Percentiles rank a stretch among this genome's conserved stretches.
Conservation (phyloP, 2,329 filamentous ascomycete genomes). For the Aaosphaeria arxii region DNA sequence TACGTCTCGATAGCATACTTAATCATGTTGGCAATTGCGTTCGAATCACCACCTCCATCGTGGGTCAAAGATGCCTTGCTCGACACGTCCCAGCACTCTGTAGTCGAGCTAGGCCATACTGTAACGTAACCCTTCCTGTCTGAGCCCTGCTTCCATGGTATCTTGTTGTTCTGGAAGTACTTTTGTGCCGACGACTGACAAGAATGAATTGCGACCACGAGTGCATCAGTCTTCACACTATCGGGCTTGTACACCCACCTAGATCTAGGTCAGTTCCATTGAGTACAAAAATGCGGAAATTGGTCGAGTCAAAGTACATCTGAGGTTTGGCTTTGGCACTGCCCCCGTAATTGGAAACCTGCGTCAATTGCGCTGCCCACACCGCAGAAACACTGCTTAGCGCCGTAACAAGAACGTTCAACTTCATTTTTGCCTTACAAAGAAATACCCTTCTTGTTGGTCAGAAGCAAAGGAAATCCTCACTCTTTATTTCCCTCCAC, state of each 20-base stretch:
- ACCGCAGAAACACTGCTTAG: conserved; percentile 9
- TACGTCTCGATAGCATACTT: conserved; percentile 53
- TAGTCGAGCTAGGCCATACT: conserved; percentile 28
- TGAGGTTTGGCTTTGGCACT: conserved; percentile 22
- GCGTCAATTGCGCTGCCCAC: conserved; percentile 23
- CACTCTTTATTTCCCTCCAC: no score
- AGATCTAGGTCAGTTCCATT: neutral
- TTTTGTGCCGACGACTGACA: conserved; percentile 27
- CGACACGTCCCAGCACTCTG: conserved; percentile 58
- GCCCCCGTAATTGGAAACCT: conserved; percentile 23
- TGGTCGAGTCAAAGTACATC: conserved; percentile 14
- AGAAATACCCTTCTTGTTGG: no score
- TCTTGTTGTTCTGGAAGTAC: conserved; percentile 26
- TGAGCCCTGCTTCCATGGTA: conserved; percentile 29
- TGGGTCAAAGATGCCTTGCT: conserved; percentile 53
- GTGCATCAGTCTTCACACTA: conserved; percentile 19
- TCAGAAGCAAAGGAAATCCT: no score
- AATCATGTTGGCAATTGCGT: conserved; percentile 60
- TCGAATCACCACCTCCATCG: conserved; percentile 56
- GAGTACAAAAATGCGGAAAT: neutral
- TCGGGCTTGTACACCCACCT: conserved; percentile 32
- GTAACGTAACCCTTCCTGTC: conserved; percentile 28
- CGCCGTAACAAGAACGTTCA: conserved; percentile 5
- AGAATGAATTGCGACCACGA: conserved; percentile 29
- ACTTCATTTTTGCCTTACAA: no score